These are phyloP conservation scores for Thermothielavioides terrestris DNA, from an alignment of 495 filamentous ascomycete genomes.

Conservation along the genomic window DNA sequence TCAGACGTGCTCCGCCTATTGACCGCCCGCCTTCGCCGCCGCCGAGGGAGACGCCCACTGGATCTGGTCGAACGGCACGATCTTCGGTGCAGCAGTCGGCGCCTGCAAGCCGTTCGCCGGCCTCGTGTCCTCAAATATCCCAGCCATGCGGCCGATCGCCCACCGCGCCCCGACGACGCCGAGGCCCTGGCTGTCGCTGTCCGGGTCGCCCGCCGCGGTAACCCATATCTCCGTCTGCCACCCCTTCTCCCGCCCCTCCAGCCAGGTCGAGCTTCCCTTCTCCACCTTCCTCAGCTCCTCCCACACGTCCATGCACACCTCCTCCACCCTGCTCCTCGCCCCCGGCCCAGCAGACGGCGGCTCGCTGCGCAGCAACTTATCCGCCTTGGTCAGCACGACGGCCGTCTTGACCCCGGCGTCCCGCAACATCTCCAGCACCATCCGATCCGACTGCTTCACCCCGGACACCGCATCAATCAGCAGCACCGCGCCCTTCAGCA, in stretches of 20 bases:
- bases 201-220: conserved; percentile 36
- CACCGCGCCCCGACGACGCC: conserved; percentile 30
- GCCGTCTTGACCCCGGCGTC: conserved; percentile 58
- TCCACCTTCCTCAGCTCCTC: conserved; percentile 29
- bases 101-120: background rate
- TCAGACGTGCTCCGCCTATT: too few relatives aligned
- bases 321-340: conserved; percentile 22
- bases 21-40: background rate
- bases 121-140: conserved; percentile 25
- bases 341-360: too few relatives aligned
- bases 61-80: conserved; percentile 28
- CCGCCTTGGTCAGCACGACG: conserved; percentile 77
- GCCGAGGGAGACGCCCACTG: background rate
- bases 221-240: conserved; percentile 43
- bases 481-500: conserved; percentile 75
- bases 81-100: background rate
- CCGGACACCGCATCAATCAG: conserved; percentile 75
- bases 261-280: conserved; percentile 17
- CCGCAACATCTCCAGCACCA: conserved; percentile 57
- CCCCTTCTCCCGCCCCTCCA: conserved; percentile 26
- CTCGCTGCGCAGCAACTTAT: conserved; percentile 38
- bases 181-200: conserved; percentile 15
- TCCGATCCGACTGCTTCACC: conserved; percentile 62
- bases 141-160: conserved; percentile 34
- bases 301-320: conserved; percentile 31